Evolutionary conservation across 2,329 filamentous ascomycete genomes (phyloP).

Genomic region (Paraconiothyrium sp.): DNA sequence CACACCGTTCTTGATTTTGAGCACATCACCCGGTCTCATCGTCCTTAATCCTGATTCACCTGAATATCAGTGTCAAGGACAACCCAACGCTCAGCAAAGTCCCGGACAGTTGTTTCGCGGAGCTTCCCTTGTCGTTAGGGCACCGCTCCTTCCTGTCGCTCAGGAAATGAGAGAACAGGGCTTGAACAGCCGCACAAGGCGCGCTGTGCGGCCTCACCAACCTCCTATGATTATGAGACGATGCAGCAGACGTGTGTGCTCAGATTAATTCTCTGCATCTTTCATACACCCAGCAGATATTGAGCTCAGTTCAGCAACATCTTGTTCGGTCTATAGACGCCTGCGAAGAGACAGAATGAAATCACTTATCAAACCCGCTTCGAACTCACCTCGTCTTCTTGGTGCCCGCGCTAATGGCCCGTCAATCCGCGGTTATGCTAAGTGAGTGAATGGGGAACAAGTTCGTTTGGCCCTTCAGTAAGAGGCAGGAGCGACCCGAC

Average conservation of each 20-base stretch:
- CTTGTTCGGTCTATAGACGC: no score
- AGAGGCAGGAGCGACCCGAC: background rate
- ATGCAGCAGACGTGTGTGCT: background rate
- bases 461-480: background rate
- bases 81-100: background rate
- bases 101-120: no score
- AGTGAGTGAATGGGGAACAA: background rate
- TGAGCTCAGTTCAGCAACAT: no score
- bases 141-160: no score
- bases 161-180: no score
- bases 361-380: background rate
- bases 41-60: background rate
- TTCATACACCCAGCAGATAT: no score
- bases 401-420: background rate
- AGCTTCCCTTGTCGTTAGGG: no score
- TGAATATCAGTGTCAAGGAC: background rate
- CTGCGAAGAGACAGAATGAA: no score
- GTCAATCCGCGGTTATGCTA: background rate
- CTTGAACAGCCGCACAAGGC: background rate
- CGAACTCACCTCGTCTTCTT: background rate
- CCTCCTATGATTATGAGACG: background rate
- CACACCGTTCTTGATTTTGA: background rate
- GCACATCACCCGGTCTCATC: background rate
- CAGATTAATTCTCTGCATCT: no score
- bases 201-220: no score